Base-by-base conservation (phyloP, 2,329 filamentous ascomycete species). In the Orbilia brochopaga region DNA sequence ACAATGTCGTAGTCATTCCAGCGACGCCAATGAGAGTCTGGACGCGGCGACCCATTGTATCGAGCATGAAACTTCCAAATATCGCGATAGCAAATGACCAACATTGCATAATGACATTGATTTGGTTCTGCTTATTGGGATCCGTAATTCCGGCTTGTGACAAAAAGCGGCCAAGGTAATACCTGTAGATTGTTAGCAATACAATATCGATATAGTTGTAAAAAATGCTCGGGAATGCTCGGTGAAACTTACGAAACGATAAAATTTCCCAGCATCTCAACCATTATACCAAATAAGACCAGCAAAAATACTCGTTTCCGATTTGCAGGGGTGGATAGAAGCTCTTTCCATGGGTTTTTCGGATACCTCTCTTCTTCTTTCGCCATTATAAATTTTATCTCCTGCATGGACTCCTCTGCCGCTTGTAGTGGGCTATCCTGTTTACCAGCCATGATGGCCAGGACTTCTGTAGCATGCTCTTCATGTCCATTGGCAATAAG, bases 31-130 rank as follows among this genome's bases (percentile, higher is more conserved):
- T 75, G 27, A 77, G 66, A 6, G 76, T 77, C 50, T 79, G 76
- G 1, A 73, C 76, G 73, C 77, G 74, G 37, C 79, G 78, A 1
- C 79, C 79, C 1, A 80, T 72, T 17, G 76, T 75, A 55, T 80
- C 78, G 1, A 78, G 74, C 62, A 79, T 77, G 55, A 78, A 79
- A 23, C 78, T 79, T 7, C 78, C 79, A 5, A 76, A 37, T 7
- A 81, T 51, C 0, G 79, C 78, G 0, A 79, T 74, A 23, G 73
- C 75, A 37, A 81, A 78, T 4, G 78, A 78, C 78, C 77, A 80
- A 37, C 78, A 79, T 57, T 80, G 80, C 30, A 81, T 73, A 32
- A 79, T 77, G 17, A 79, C 76, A 17, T 79, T 77, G 30, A 80
- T 78, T 44, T 78, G 77, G 1, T 75, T 76, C 73, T 44, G 55